A percentile compares a stretch with the other conserved stretches of the same genome.
Evolutionary conservation across 2,329 filamentous ascomycete species (phyloP).

Genomic region (Daldinia eschscholtzii): DNA sequence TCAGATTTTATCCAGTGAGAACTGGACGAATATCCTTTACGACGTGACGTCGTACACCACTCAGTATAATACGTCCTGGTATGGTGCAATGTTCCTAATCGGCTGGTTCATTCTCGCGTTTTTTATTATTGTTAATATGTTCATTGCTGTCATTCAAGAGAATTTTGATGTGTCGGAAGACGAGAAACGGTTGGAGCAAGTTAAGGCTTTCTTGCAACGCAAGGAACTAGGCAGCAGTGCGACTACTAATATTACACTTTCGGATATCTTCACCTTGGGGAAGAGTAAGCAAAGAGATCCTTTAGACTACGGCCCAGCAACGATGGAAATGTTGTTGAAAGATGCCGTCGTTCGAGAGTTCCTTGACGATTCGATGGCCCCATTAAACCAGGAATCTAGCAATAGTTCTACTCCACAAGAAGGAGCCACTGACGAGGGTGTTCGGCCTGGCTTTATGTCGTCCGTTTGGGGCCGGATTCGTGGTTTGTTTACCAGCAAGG

Average conservation of each 20-base stretch:
- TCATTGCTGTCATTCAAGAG: constrained; percentile 99
- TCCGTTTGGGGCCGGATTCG: constrained; percentile 72
- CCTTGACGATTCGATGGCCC: constrained; percentile 77
- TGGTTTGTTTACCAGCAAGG: constrained; percentile 69
- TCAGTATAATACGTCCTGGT: constrained; percentile 82
- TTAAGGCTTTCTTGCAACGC: constrained; percentile 92
- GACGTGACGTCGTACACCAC: constrained; percentile 78
- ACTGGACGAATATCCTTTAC: constrained; percentile 93
- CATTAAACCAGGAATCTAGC: constrained; percentile 56
- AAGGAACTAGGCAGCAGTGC: constrained; percentile 82
- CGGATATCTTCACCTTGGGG: constrained; percentile 75
- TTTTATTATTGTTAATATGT: constrained; percentile 99
- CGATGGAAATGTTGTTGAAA: constrained; percentile 95
- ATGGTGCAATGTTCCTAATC: constrained; percentile 89
- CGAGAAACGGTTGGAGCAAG: constrained; percentile 95
- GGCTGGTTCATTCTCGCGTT: constrained; percentile 96
- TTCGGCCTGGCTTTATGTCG: constrained; percentile 70
- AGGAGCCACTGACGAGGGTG: constrained; percentile 56
- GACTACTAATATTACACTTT: constrained; percentile 80
- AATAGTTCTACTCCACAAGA: constrained; percentile 54
- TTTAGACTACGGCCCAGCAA: constrained; percentile 89
- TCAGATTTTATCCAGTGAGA: constrained; percentile 93
- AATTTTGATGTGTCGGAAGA: constrained; percentile 99
- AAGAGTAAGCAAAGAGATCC: constrained; percentile 79
- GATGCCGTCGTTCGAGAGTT: constrained; percentile 96